These are phyloP conservation scores for Plasmodium knowlesi DNA, from an alignment of 169 alveolate species.

Conservation along the genomic window DNA sequence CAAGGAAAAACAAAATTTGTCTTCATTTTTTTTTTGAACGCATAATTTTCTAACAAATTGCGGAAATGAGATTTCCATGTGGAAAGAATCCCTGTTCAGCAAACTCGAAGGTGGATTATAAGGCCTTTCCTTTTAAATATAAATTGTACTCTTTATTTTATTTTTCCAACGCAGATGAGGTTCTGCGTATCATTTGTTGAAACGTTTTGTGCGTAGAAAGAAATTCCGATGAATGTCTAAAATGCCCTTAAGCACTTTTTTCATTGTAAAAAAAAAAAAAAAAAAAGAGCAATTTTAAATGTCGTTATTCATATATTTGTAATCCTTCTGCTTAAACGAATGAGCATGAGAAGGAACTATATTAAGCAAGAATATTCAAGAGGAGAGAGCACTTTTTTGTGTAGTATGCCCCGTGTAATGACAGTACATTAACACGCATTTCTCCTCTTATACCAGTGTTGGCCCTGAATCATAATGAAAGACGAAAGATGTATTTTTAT, in stretches of 20 bases:
- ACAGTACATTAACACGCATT: not conserved
- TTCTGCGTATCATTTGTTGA: not conserved
- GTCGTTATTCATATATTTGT: not conserved
- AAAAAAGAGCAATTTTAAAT: not conserved
- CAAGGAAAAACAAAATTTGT: not conserved
- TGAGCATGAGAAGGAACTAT: not conserved
- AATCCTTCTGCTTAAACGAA: not conserved
- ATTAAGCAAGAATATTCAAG: not conserved
- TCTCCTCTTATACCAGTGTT: not conserved
- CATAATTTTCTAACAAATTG: not conserved
- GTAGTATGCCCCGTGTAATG: not conserved
- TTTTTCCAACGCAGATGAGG: not conserved
- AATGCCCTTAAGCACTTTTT: not conserved
- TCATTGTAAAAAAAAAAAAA: not conserved
- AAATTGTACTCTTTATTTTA: not conserved
- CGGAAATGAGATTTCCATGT: not conserved
- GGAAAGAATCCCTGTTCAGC: not conserved
- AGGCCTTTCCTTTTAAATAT: not conserved
- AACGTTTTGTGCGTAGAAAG: not conserved
- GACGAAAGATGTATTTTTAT: slow-evolving; percentile 71
- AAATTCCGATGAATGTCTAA: slow-evolving; percentile 2
- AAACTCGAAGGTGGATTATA: not conserved
- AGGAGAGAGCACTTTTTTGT: not conserved
- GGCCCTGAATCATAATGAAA: slow-evolving; percentile 35
- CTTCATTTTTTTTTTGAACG: slow-evolving; percentile 5